Evolutionary conservation across 345 rosid species (phyloP).

Genomic region (Iberis pinnata): DNA sequence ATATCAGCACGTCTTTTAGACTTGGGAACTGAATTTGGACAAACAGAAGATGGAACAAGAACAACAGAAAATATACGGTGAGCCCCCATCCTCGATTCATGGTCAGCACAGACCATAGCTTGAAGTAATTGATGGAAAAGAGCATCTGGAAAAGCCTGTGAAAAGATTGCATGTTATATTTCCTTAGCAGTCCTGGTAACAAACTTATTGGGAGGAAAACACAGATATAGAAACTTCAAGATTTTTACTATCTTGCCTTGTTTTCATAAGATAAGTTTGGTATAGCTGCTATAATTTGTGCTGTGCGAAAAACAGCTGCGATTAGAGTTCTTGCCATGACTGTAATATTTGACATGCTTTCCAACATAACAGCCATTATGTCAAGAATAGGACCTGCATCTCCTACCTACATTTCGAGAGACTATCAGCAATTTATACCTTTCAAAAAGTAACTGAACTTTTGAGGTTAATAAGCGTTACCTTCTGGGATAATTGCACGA

Average conservation of each 20-base stretch:
- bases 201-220: neutral
- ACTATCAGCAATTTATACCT: conserved; percentile 15
- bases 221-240: conserved; percentile 7
- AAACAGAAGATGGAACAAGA: conserved; percentile 64
- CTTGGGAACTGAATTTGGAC: conserved; percentile 35
- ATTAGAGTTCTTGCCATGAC: conserved; percentile 60
- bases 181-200: conserved; percentile 1
- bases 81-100: conserved; percentile 61
- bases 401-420: conserved; percentile 46
- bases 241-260: conserved; percentile 39
- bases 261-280: conserved; percentile 59
- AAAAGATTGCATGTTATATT: conserved; percentile 9
- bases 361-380: conserved; percentile 74
- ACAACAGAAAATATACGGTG: conserved; percentile 64
- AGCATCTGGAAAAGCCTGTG: conserved; percentile 68
- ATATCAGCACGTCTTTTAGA: conserved; percentile 37
- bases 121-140: conserved; percentile 58
- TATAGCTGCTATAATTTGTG: conserved; percentile 58
- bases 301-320: conserved; percentile 56
- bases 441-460: neutral
- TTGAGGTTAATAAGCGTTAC: conserved; percentile 22
- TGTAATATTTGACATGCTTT: conserved; percentile 60
- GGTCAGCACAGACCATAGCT: conserved; percentile 59
- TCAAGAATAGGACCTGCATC: conserved; percentile 82
- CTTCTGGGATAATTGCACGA: conserved; percentile 55